Percentiles rank a stretch among this genome's conserved stretches.
phyloP scores from a whole-genome alignment of 805 yeast species.

The Hanseniaspora vineae region DNA sequence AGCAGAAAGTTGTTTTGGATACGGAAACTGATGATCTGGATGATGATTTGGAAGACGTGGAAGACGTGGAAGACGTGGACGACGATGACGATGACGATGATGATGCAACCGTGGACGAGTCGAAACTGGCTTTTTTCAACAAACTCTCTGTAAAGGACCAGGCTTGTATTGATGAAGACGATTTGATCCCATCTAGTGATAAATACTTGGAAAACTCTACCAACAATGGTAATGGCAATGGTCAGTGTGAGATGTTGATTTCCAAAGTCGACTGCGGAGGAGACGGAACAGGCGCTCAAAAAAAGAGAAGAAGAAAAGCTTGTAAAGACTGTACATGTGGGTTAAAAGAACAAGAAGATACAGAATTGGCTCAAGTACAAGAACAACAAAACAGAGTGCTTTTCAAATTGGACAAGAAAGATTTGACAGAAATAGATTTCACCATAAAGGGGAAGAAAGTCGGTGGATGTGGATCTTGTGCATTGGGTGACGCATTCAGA shows the following conservation, averaged over 20 bases:
- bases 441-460: constrained; percentile 87
- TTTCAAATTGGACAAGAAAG: constrained; percentile 48
- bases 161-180: neutral
- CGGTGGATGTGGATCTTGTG: constrained; percentile 95
- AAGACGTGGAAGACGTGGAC: neutral
- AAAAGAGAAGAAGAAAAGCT: constrained; percentile 50
- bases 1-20: neutral
- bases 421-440: constrained; percentile 82
- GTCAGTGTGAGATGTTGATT: no score
- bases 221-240: no score
- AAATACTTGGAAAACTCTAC: no score
- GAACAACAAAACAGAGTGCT: constrained; percentile 27
- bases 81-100: no score
- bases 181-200: neutral
- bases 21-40: neutral
- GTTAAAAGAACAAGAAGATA: constrained; percentile 73
- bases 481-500: constrained; percentile 95
- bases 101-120: neutral
- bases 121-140: neutral
- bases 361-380: constrained; percentile 33
- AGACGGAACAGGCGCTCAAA: neutral
- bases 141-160: neutral
- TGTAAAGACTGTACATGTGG: constrained; percentile 99
- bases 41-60: neutral
- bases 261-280: no score